Conservation (phyloP, 108 stramenopile genomes). For the Stephanodiscus triporus region DNA sequence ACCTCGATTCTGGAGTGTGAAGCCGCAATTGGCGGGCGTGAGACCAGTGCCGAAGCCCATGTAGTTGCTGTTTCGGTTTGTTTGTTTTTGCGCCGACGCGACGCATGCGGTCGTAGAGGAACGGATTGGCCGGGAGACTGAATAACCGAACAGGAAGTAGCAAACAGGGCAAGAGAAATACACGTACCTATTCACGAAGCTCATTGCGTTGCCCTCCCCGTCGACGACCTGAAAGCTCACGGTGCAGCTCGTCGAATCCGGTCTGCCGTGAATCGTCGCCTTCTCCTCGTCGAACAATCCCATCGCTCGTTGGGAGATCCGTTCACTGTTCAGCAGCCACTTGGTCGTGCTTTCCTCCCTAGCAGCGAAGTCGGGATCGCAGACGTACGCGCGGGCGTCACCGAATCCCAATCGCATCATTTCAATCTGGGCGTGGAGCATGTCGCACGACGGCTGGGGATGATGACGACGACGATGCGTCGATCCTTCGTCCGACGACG, state of each 20-base stretch:
- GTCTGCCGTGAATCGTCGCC: slow-evolving; percentile 58
- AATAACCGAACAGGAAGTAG: not conserved
- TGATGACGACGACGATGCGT: slow-evolving; percentile 45
- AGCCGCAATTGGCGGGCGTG: slow-evolving; percentile 92
- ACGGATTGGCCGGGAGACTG: no score
- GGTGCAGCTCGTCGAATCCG: slow-evolving; percentile 78
- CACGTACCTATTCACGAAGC: slow-evolving; percentile 85
- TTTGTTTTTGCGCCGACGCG: not conserved
- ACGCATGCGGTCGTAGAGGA: not conserved
- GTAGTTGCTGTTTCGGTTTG: slow-evolving; percentile 66
- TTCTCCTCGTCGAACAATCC: slow-evolving; percentile 61
- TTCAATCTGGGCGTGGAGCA: slow-evolving; percentile 82
- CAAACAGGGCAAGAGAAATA: not conserved
- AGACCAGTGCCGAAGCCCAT: slow-evolving; percentile 95
- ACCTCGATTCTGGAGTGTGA: slow-evolving; percentile 96
- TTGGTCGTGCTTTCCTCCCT: slow-evolving; percentile 37
- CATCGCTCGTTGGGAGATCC: slow-evolving; percentile 59
- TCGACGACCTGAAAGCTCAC: slow-evolving; percentile 95
- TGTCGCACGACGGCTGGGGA: slow-evolving; percentile 60
- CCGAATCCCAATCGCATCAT: slow-evolving; percentile 93
- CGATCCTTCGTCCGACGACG: slow-evolving; percentile 2
- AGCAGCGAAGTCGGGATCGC: slow-evolving; percentile 64
- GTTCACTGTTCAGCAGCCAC: slow-evolving; percentile 60
- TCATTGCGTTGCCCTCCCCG: slow-evolving; percentile 89
- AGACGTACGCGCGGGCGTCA: slow-evolving; percentile 79